A percentile compares a stretch with the other conserved stretches of the same genome.
These are phyloP conservation scores for Cylindrotheca fusiformis DNA, from an alignment of 108 stramenopile genomes.

Conservation along the genomic window DNA sequence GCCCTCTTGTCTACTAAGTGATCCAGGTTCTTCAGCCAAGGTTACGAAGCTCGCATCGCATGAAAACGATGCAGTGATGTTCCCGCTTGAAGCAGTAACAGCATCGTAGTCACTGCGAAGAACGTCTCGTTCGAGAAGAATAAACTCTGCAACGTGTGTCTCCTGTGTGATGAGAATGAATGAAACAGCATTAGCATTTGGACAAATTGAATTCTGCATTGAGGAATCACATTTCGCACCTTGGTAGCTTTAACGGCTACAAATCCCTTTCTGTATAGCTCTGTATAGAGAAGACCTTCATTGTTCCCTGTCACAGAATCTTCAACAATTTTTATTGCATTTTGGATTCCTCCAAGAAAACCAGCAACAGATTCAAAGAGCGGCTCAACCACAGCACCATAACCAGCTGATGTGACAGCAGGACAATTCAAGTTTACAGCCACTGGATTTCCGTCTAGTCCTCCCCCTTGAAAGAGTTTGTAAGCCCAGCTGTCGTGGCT, in stretches of 20 bases:
- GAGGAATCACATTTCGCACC: not conserved
- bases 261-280: constrained; percentile 24
- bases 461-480: constrained; percentile 15
- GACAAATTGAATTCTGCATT: not conserved
- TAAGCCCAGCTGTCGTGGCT: constrained; percentile 26
- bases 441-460: constrained; percentile 7
- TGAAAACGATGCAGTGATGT: not conserved
- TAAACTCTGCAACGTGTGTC: not conserved
- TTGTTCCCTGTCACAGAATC: constrained; percentile 5
- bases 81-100: not conserved
- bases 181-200: not conserved
- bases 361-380: constrained; percentile 3
- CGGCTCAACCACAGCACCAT: not conserved
- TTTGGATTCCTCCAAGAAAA: constrained; percentile 8
- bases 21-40: constrained; percentile 2
- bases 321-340: not conserved
- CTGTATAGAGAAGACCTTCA: constrained; percentile 5
- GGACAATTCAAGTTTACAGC: constrained; percentile 22
- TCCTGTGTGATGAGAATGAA: not conserved
- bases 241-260: constrained; percentile 14
- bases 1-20: not conserved
- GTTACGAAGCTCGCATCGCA: constrained; percentile 1
- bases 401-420: constrained; percentile 29
- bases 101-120: not conserved
- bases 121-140: not conserved